Evolutionary conservation across 116 monocot genomes (phyloP).

Genomic region (Trichopus zeylanicus): DNA sequence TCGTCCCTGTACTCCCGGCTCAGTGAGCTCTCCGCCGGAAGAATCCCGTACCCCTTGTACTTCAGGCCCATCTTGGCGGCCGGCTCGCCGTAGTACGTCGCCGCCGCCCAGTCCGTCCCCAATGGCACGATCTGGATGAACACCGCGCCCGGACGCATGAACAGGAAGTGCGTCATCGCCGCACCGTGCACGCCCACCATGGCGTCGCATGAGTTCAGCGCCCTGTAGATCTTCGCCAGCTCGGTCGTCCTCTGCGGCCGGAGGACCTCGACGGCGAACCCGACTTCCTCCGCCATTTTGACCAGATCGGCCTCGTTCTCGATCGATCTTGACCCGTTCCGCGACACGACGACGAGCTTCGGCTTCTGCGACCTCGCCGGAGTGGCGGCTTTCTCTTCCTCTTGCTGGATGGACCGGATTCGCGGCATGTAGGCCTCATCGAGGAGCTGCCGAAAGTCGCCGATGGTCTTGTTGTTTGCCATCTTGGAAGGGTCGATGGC

Average conservation of each 20-base stretch:
- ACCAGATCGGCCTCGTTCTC: conserved; percentile 48
- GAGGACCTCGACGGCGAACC: conserved; percentile 36
- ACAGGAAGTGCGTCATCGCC: conserved; percentile 76
- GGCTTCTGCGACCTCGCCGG: conserved; percentile 14
- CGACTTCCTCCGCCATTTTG: conserved; percentile 23
- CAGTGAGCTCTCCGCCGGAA: conserved; percentile 56
- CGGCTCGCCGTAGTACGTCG: conserved; percentile 48
- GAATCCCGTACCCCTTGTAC: conserved; percentile 44
- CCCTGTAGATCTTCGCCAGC: conserved; percentile 32
- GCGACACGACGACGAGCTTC: conserved; percentile 31
- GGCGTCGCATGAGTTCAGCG: conserved; percentile 30
- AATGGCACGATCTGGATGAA: conserved; percentile 63
- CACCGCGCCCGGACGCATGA: conserved; percentile 48
- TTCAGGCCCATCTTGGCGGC: conserved; percentile 42
- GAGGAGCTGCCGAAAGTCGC: conserved; percentile 33
- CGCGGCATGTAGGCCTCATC: conserved; percentile 36
- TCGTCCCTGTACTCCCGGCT: conserved; percentile 24
- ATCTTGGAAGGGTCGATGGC: conserved; percentile 16
- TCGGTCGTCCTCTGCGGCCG: conserved; percentile 26
- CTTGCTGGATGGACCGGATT: conserved; percentile 7
- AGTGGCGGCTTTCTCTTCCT: not conserved
- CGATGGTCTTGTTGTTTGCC: conserved; percentile 17
- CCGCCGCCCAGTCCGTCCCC: conserved; percentile 57
- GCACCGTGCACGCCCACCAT: conserved; percentile 75
- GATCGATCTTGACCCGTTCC: conserved; percentile 40